A percentile compares a stretch with the other conserved stretches of the same genome.
phyloP scores from a whole-genome alignment of 768 basidiomycete species.

The Phallus indusiatus region DNA sequence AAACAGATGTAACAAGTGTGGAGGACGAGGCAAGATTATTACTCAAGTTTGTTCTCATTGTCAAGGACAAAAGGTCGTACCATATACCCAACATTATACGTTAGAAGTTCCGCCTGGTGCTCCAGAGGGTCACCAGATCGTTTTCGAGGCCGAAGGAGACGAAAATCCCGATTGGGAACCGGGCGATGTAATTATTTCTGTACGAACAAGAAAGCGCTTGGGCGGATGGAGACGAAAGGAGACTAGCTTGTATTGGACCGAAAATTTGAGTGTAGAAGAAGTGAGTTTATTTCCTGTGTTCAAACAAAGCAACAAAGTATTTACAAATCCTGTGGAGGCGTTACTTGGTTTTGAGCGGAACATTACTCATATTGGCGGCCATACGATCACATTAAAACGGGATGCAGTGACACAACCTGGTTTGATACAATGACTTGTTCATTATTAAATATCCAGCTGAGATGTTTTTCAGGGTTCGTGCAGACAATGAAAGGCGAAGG shows the following conservation, averaged over 20 bases:
- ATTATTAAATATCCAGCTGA: background rate
- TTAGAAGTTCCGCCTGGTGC: slow-evolving; percentile 81
- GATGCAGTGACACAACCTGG: slow-evolving; percentile 89
- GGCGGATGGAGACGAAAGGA: slow-evolving; percentile 89
- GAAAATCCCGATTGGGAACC: slow-evolving; percentile 95
- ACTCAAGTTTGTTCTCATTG: slow-evolving; percentile 76
- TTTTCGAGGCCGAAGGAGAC: slow-evolving; percentile 95
- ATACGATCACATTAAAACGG: slow-evolving; percentile 57
- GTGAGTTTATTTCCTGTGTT: slow-evolving; percentile 30
- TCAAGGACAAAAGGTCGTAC: slow-evolving; percentile 68
- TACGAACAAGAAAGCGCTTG: slow-evolving; percentile 65
- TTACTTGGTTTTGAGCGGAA: slow-evolving; percentile 94
- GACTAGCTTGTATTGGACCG: slow-evolving; percentile 82
- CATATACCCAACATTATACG: slow-evolving; percentile 73
- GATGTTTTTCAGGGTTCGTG: slow-evolving; percentile 54
- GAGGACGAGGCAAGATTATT: slow-evolving; percentile 75
- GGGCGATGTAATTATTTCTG: slow-evolving; percentile 83
- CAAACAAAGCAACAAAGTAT: background rate
- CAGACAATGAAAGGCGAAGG: slow-evolving; percentile 83
- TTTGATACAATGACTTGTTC: slow-evolving; percentile 19
- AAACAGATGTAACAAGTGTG: slow-evolving; percentile 56
- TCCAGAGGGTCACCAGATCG: slow-evolving; percentile 87
- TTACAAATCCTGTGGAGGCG: slow-evolving; percentile 42
- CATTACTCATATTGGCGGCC: slow-evolving; percentile 87
- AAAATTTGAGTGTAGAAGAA: slow-evolving; percentile 87